phyloP scores from a whole-genome alignment of 805 yeast species.

The Cyberlindnera americana region DNA sequence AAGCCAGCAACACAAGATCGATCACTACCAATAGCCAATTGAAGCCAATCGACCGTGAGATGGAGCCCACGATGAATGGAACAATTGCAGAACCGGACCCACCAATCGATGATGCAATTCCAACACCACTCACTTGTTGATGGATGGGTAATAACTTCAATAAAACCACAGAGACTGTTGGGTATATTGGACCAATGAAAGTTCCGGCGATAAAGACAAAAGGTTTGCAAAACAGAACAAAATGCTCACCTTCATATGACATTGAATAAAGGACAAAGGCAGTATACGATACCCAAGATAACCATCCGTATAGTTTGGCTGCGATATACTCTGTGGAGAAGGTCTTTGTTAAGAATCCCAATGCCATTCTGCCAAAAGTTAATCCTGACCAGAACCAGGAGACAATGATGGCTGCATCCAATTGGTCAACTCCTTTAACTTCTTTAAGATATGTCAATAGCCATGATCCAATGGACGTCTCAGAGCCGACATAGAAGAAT shows the following conservation, averaged over 20 bases:
- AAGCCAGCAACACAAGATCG: not conserved
- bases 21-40: slow-evolving; percentile 1
- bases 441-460: slow-evolving; percentile 56
- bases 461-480: slow-evolving; percentile 71
- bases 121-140: slow-evolving; percentile 63
- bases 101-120: slow-evolving; percentile 71
- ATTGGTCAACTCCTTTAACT: slow-evolving; percentile 45
- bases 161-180: slow-evolving; percentile 65
- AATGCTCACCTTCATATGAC: slow-evolving; percentile 4
- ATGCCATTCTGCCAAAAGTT: slow-evolving; percentile 56
- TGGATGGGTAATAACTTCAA: slow-evolving; percentile 57
- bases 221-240: slow-evolving; percentile 7
- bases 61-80: slow-evolving; percentile 58
- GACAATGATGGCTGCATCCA: slow-evolving; percentile 55
- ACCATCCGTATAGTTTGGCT: slow-evolving; percentile 31
- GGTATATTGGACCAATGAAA: slow-evolving; percentile 67
- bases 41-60: slow-evolving; percentile 10
- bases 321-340: slow-evolving; percentile 43
- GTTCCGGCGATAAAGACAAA: slow-evolving; percentile 46
- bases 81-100: slow-evolving; percentile 78
- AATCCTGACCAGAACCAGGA: slow-evolving; percentile 74
- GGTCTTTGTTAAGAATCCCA: slow-evolving; percentile 51
- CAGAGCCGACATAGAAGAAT: slow-evolving; percentile 65
- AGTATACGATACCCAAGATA: slow-evolving; percentile 31
- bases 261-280: slow-evolving; percentile 16